phyloP scores from a whole-genome alignment of 2,329 filamentous ascomycete genomes.

The Fusarium sp. region DNA sequence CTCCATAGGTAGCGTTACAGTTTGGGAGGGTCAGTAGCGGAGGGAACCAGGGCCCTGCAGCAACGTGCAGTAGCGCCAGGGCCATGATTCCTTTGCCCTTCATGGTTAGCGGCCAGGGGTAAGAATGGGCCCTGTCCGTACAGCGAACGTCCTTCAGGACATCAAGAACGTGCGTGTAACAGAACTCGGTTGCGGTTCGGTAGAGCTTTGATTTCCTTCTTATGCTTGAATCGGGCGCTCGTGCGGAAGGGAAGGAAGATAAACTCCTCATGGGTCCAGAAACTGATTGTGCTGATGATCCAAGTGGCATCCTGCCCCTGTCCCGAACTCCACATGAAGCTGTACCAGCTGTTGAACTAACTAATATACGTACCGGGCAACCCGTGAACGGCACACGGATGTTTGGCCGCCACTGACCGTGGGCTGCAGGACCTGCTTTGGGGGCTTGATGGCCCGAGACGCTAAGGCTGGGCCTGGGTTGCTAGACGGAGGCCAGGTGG shows the following conservation, averaged over 20 bases:
- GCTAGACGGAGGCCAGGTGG: slow-evolving; percentile 8
- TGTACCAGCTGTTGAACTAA: slow-evolving; percentile 13
- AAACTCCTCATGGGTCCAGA: slow-evolving; percentile 2
- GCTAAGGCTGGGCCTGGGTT: slow-evolving; percentile 26
- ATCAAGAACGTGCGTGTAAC: slow-evolving; percentile 22
- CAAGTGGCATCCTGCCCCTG: slow-evolving; percentile 19
- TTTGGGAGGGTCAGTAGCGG: slow-evolving; percentile 28
- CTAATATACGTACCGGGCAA: slow-evolving; percentile 1
- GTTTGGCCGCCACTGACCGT: slow-evolving; percentile 32
- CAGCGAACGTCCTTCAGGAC: slow-evolving; percentile 4
- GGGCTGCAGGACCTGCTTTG: slow-evolving; percentile 20
- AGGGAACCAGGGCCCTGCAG: slow-evolving; percentile 27
- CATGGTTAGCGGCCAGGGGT: slow-evolving; percentile 31
- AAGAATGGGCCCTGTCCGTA: slow-evolving; percentile 9
- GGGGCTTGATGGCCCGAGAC: slow-evolving; percentile 24
- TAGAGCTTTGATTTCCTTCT: not conserved
- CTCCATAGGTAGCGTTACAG: slow-evolving; percentile 30
- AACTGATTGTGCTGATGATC: not conserved
- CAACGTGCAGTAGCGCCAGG: slow-evolving; percentile 26
- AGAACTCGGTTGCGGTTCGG: slow-evolving; percentile 13
- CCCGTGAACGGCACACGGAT: slow-evolving; percentile 23
- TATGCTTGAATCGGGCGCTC: slow-evolving; percentile 3
- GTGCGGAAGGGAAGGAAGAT: not conserved
- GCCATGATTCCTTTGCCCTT: slow-evolving; percentile 18
- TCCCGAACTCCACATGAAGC: slow-evolving; percentile 13